Conservation (phyloP, 257 asterid genomes). For the Nicotiana knightiana region DNA sequence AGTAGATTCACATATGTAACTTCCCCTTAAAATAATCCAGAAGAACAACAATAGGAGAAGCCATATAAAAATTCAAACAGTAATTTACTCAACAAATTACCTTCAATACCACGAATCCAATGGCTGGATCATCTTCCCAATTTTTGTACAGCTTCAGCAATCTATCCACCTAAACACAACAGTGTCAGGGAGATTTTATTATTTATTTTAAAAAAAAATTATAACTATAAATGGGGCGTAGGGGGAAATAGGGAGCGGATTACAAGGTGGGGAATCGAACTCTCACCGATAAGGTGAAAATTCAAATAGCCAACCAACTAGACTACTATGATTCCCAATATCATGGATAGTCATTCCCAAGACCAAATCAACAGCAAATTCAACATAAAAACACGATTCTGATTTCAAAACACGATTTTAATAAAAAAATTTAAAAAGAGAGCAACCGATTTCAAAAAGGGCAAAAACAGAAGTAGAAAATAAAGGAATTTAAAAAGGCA, state of each 20-base stretch:
- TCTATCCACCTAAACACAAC: constrained; percentile 41
- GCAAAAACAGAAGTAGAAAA: neutral
- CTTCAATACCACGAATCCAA: constrained; percentile 74
- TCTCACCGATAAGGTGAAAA: too few relatives aligned
- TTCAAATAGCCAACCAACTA: too few relatives aligned
- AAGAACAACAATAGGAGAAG: neutral
- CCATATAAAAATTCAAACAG: neutral
- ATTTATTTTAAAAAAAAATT: too few relatives aligned
- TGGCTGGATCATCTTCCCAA: constrained; percentile 81
- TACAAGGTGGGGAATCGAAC: too few relatives aligned
- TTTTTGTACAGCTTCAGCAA: constrained; percentile 67
- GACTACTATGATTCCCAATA: neutral
- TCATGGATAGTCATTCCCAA: neutral
- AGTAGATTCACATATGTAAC: neutral
- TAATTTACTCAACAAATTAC: constrained; percentile 28
- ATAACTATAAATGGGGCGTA: too few relatives aligned
- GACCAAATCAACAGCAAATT: neutral
- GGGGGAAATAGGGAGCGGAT: too few relatives aligned
- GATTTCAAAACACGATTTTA: neutral
- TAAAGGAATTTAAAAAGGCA: neutral
- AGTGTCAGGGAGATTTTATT: neutral
- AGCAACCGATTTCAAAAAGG: neutral
- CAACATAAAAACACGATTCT: neutral
- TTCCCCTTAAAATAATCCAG: neutral
- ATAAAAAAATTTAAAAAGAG: neutral